Conservation (phyloP, 257 asterid species). For the Plantago major region DNA sequence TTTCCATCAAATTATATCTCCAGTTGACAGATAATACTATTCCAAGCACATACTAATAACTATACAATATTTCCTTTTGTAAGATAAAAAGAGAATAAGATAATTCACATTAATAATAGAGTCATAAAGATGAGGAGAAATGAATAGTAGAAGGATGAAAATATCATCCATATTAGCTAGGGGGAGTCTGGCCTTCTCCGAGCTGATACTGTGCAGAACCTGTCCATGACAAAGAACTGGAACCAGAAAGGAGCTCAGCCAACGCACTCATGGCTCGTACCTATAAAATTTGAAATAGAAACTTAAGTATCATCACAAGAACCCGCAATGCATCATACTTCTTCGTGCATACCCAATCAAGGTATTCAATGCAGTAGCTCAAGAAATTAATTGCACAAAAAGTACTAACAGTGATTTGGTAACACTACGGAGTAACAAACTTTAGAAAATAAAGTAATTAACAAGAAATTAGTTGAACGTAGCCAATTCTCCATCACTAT, state of each 20-base stretch:
- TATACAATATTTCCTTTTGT: constrained; percentile 12
- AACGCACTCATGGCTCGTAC: constrained; percentile 88
- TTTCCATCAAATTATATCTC: constrained; percentile 24
- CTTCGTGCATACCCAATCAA: too few species aligned
- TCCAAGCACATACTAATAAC: constrained; percentile 17
- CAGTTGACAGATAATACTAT: constrained; percentile 15
- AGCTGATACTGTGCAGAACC: constrained; percentile 13
- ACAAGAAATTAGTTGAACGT: too few species aligned
- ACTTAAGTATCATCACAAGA: not conserved
- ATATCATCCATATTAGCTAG: constrained; percentile 27
- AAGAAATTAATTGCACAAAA: too few species aligned
- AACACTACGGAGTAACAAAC: too few species aligned
- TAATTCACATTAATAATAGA: constrained; percentile 35
- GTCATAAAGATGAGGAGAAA: constrained; percentile 7
- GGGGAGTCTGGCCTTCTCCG: constrained; percentile 25
- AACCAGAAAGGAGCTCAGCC: constrained; percentile 69
- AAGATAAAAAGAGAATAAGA: constrained; percentile 19
- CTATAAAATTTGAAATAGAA: constrained; percentile 21
- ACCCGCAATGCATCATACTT: too few species aligned
- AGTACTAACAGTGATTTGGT: too few species aligned
- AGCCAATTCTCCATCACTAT: too few species aligned
- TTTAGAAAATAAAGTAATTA: too few species aligned
- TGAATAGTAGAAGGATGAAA: not conserved
- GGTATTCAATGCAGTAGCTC: too few species aligned
- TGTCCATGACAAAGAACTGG: constrained; percentile 26